These are phyloP conservation scores for Inosperma sp. DNA, from an alignment of 768 basidiomycete species.

Conservation along the genomic window DNA sequence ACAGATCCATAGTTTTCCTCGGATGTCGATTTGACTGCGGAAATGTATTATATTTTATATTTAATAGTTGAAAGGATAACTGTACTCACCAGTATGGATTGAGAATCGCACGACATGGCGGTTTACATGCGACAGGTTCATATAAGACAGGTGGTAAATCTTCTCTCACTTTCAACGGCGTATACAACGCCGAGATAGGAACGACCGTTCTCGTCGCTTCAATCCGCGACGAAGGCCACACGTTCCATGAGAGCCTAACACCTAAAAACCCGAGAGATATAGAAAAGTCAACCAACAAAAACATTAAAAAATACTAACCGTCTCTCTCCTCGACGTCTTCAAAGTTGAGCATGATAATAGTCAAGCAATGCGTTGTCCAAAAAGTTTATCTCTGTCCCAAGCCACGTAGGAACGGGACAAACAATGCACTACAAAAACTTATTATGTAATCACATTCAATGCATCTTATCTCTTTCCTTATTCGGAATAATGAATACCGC, in stretches of 20 bases:
- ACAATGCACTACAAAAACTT: too few relatives aligned
- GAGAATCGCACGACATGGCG: slow-evolving; percentile 93
- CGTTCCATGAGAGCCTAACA: slow-evolving; percentile 96
- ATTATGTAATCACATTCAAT: too few relatives aligned
- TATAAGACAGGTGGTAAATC: slow-evolving; percentile 95
- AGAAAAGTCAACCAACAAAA: background rate
- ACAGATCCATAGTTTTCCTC: slow-evolving; percentile 99
- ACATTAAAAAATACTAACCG: slow-evolving; percentile 48
- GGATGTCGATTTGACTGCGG: slow-evolving; percentile 92
- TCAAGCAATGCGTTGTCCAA: background rate
- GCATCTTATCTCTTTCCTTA: too few relatives aligned
- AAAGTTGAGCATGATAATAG: slow-evolving; percentile 63
- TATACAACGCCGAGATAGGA: slow-evolving; percentile 96
- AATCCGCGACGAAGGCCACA: slow-evolving; percentile 96
- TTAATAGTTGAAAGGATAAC: slow-evolving; percentile 7
- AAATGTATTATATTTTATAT: background rate
- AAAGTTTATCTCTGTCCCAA: slow-evolving; percentile 1
- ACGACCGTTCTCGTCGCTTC: slow-evolving; percentile 98
- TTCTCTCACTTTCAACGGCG: slow-evolving; percentile 88
- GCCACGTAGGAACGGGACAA: slow-evolving; percentile 10
- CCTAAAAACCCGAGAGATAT: too few relatives aligned
- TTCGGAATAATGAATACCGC: too few relatives aligned
- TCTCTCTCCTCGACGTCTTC: slow-evolving; percentile 98
- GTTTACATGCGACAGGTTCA: slow-evolving; percentile 98
- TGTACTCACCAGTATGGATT: slow-evolving; percentile 91